Evolutionary conservation across 495 filamentous ascomycete species (phyloP), one percentile per base, ranked within the genome.

Genomic region (Amniculicola lignicola): DNA sequence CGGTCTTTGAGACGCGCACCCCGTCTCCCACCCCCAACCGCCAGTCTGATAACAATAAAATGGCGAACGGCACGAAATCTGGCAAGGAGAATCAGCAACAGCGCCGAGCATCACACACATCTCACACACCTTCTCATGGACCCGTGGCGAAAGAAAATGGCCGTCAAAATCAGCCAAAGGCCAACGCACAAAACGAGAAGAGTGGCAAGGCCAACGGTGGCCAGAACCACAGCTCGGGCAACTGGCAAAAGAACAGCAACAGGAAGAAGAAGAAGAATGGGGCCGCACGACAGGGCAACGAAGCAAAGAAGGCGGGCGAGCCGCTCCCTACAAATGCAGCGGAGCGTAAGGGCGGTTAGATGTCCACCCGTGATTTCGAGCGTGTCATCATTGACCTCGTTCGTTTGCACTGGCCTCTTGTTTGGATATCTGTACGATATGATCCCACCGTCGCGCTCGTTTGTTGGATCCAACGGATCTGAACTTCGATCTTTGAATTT

Each of bases 1-100:
- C 75, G 15, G 75, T 78, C 6, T 64, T 68, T 12, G 75, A 78
- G 64, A 70, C 72, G 3, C 59, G 70, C 15, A 75, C 75, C 10
- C 75, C 75, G 1, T 75, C 75, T 7, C 75, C 75, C 6, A 72
- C 63, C 5, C 63, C 59, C 14, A 65, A 33, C 45, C 67, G 71
- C 19, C 65, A 57, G 28, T 39, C 29, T 21, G 57, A 58, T 5
- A 29, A 25, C 4, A 21, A 19, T 16, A 54, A 50, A 54, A 44
- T 40, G 15, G 22, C 40, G 3, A 57, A 54, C 39, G 58, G 50
- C 10, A 35, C 22, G 47, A 60, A 51, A 21, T 11, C 27, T 10
- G 36, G 41, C 19, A 60, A 64, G 31, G 61, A 64, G 28, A 56
- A 56, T 19, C 56, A 51, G n/a, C 46, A 46, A 28, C 51, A 35